Evolutionary conservation across 2,329 filamentous ascomycete species (phyloP).

Genomic region (Gremmenia infestans): DNA sequence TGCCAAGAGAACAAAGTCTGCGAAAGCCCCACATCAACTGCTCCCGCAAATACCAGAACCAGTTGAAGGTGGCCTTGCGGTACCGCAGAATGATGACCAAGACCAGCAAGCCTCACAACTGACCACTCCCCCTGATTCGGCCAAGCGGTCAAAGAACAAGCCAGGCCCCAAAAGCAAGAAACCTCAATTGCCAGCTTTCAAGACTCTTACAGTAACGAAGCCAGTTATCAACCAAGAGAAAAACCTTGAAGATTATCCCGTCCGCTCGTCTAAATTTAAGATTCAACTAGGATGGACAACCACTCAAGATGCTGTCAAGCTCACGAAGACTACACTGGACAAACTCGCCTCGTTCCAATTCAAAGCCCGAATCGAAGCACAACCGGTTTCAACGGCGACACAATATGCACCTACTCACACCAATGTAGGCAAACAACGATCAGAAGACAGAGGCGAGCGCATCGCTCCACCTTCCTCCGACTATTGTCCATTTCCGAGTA

Average conservation of each 20-base stretch:
- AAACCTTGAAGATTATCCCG: background rate
- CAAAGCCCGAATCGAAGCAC: background rate
- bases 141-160: conserved; percentile 8
- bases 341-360: conserved; percentile 23
- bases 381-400: background rate
- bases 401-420: background rate
- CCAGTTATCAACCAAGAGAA: conserved; percentile 7
- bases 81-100: background rate
- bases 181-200: conserved; percentile 17
- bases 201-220: conserved; percentile 22
- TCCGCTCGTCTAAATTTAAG: conserved; percentile 8
- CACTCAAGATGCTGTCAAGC: conserved; percentile 25
- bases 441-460: background rate
- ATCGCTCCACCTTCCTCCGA: background rate
- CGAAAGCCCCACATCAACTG: background rate
- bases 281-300: conserved; percentile 21
- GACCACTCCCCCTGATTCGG: conserved; percentile 11
- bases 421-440: background rate
- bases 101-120: conserved; percentile 8
- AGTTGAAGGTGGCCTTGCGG: background rate
- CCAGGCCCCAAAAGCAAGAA: conserved; percentile 2
- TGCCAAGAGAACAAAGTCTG: conserved; percentile 10
- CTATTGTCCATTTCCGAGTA: background rate
- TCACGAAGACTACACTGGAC: conserved; percentile 25
- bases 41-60: background rate